Evolutionary conservation across 1,139 yeast genomes (phyloP).

Genomic region (Saccharomyces uvarum): DNA sequence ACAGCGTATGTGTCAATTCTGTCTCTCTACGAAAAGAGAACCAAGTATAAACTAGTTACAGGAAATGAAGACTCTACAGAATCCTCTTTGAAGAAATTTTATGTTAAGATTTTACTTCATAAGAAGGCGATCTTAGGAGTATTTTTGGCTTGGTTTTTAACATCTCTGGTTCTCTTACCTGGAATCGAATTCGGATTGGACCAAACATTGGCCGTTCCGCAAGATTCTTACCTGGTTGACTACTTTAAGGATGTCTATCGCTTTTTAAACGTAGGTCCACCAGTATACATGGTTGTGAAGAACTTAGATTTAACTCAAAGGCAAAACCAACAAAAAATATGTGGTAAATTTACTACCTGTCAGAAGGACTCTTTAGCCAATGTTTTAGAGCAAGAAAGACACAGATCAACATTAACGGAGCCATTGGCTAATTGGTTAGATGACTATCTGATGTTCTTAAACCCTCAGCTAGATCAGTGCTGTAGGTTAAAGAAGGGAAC

Average conservation of each 20-base stretch:
- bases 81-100: conserved; percentile 36
- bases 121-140: conserved; percentile 36
- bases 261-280: conserved; percentile 83
- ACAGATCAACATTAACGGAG: conserved; percentile 61
- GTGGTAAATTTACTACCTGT: conserved; percentile 86
- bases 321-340: conserved; percentile 58
- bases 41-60: background rate
- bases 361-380: conserved; percentile 71
- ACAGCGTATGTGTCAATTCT: conserved; percentile 74
- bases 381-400: conserved; percentile 78
- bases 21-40: conserved; percentile 25
- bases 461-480: conserved; percentile 80
- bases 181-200: conserved; percentile 70
- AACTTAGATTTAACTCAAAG: conserved; percentile 56
- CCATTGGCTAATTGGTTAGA: conserved; percentile 92
- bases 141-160: conserved; percentile 56
- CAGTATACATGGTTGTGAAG: conserved; percentile 73
- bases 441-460: conserved; percentile 78
- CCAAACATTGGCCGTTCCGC: conserved; percentile 81
- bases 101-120: background rate
- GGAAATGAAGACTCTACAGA: conserved; percentile 19
- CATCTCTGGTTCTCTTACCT: conserved; percentile 65
- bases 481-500: conserved; percentile 57
- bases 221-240: conserved; percentile 67
- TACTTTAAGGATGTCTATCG: conserved; percentile 72